Evolutionary conservation across 169 alveolate genomes (phyloP), one percentile per base, ranked within the genome.

Genomic region (Plasmodium gonderi): DNA sequence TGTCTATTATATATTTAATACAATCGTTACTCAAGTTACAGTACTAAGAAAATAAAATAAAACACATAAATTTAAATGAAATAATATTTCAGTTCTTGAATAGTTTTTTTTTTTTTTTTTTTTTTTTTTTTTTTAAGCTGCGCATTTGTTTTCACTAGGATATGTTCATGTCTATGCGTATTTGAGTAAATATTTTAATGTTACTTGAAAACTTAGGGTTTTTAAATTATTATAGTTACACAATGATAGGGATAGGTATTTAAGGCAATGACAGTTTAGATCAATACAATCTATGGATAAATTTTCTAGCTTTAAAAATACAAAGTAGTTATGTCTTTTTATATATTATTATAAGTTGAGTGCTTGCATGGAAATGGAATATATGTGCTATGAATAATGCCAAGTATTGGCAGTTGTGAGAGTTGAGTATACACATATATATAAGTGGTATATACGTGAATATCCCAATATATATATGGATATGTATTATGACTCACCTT

Each of bases 161-260:
- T 44, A 45, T 9, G 36, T 69, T 44, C 60, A n/a, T 31, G 54
- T 54, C 3, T 81, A 67, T 65, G 29, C 67, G 33, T 23, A 65
- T 44, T 33, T 60, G 47, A 60, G 45, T 80, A 38, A n/a, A 45
- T n/a, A 80, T 42, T 69, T 45, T 69, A 68, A 29, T 36, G 64
- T 82, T 82, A 82, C 92, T 82, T 82, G 92, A 69, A 82, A 45
- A 31, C 92, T 82, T 72, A 82, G 65, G 36, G 80, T 69, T 69
- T 82, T 82, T 69, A 82, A 82, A 82, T 47, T 82, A 40, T 82
- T 82, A 45, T 82, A 82, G 60, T 82, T 82, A 47, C 92, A 82
- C 47, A 82, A 38, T 49, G 92, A 82, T 5, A 82, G 26, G 75
- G 92, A 82, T 29, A 82, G 29, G n/a, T 82, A 82, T 75, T 82